A percentile compares a stretch with the other conserved stretches of the same genome.
Conservation (phyloP, 352 stramenopile genomes). For the Phytopythium delawarense region DNA sequence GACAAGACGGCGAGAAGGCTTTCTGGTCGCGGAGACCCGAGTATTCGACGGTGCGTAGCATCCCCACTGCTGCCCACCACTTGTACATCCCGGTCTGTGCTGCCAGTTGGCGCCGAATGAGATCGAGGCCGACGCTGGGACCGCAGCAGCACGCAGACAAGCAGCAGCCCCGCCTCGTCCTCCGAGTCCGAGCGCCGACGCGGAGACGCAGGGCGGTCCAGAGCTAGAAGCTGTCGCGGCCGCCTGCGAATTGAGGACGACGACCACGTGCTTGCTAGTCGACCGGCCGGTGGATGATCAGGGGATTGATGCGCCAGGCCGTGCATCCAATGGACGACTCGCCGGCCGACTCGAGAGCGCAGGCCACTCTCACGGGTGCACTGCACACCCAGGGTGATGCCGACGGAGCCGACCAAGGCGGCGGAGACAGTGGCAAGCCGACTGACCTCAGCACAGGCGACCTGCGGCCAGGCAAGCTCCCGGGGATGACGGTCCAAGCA, state of each 20-base stretch:
- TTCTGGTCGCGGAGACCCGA: not conserved
- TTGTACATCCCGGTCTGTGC: not conserved
- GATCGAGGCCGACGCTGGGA: constrained; percentile 4
- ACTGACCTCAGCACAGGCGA: constrained; percentile 1
- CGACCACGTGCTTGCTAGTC: constrained; percentile 1
- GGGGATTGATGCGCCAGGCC: constrained; percentile 57
- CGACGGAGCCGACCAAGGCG: constrained; percentile 12
- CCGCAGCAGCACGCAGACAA: not conserved
- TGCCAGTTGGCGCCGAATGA: constrained; percentile 9
- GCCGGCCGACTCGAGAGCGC: not conserved
- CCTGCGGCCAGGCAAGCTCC: not conserved
- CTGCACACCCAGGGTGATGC: constrained; percentile 9
- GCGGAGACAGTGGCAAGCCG: constrained; percentile 2
- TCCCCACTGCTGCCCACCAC: not conserved
- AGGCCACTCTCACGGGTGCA: not conserved
- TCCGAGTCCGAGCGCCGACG: not conserved
- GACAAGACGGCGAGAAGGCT: not conserved
- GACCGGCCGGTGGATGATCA: constrained; percentile 25
- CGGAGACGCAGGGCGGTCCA: not conserved
- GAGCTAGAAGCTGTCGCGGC: not conserved
- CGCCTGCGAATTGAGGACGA: not conserved
- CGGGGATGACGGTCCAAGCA: not conserved
- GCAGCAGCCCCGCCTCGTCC: not conserved
- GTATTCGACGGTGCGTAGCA: constrained; percentile 1
- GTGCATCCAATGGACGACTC: constrained; percentile 56